phyloP scores from a whole-genome alignment of 345 rosid species.

The Eutrema heterophyllum region DNA sequence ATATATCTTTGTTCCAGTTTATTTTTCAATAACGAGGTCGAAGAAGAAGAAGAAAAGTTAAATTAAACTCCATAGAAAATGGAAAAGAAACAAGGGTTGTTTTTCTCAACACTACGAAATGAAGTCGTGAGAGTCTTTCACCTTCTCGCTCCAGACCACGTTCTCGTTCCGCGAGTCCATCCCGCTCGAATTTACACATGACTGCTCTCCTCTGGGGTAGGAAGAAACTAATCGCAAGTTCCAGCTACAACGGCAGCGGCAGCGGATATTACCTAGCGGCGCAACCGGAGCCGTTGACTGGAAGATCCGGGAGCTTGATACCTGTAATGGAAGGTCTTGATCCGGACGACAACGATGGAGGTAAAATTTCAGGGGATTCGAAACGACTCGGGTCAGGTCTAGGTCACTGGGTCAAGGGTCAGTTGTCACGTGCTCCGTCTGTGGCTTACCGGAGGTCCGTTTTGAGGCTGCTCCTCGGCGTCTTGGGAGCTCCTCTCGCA shows the following conservation, averaged over 20 bases:
- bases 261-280: conserved; percentile 16
- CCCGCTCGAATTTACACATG: conserved; percentile 52
- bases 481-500: conserved; percentile 87
- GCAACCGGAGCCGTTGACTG: conserved; percentile 36
- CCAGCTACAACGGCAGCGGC: conserved; percentile 18
- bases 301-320: conserved; percentile 60
- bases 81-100: conserved; percentile 87
- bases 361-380: conserved; percentile 30
- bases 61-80: conserved; percentile 22
- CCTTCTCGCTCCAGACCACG: conserved; percentile 50
- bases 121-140: conserved; percentile 73
- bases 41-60: background rate
- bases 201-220: conserved; percentile 48
- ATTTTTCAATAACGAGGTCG: background rate
- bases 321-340: conserved; percentile 73
- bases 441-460: conserved; percentile 53
- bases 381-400: conserved; percentile 54
- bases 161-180: conserved; percentile 54
- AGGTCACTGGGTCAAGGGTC: conserved; percentile 60
- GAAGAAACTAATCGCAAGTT: conserved; percentile 20
- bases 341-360: conserved; percentile 40
- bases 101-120: conserved; percentile 73
- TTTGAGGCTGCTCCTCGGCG: conserved; percentile 82
- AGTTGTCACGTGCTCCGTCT: conserved; percentile 42
- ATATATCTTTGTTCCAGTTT: background rate